Base-by-base conservation (phyloP, 768 basidiomycete genomes). In the Russula lepida region DNA sequence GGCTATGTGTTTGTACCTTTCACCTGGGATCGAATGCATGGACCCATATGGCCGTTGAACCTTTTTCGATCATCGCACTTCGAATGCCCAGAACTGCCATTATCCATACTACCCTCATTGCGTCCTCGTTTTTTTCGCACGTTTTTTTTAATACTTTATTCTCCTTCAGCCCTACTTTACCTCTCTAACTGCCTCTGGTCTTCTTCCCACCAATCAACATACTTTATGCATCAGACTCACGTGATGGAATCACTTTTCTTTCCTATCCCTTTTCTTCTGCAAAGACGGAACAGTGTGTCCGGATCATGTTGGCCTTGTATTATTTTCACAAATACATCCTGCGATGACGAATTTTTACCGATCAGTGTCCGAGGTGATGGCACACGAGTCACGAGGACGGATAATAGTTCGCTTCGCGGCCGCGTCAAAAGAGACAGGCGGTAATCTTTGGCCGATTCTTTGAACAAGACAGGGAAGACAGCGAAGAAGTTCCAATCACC, bases 161-260 rank as follows among this genome's bases (percentile, higher is more conserved):
- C 56, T 21, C 39, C 27, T 39, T 27, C 8, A 11, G 27, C 11
- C 0, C 9, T 56, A 19, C n/a, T 23, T 15, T 19, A 19, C 39
- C 28, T 33, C 13, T 51, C 58, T 33, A n/a, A 32, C 17, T 23
- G 1, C 8, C 23, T 44, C 28, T 27, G 12, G 4, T 13, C 27
- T 37, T n/a, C 11, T 19, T 43, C n/a, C 19, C 21, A 27, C 27
- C 37, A 21, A 27, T n/a, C 37, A 21, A 23, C 48, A 56, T 60
- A 56, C 32, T 44, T 61, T 56, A 62, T 21, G 51, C 49, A 28
- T 41, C 43, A 43, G 55, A 61, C 33, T 46, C 43, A 62, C 49
- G 39, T 52, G 54, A 61, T 21, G 54, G 60, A 56, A 44, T 27
- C 48, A 50, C 7, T 56, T 43, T 39, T 32, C 15, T 30, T 27